Base-by-base conservation (phyloP, 352 stramenopile species). In the Saprolegnia diclina region DNA sequence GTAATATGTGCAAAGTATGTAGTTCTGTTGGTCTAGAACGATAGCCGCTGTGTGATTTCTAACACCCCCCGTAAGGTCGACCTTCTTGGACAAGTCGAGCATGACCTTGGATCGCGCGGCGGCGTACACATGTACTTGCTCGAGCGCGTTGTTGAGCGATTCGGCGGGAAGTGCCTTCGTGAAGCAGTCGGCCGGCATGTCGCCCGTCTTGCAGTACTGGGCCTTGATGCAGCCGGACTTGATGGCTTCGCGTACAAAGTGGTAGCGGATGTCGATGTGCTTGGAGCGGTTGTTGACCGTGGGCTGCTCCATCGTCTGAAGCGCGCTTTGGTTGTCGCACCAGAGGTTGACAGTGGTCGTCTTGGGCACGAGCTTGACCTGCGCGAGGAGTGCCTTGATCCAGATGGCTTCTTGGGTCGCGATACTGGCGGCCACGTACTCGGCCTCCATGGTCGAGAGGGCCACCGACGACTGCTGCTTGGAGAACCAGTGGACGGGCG, bases 191-290 rank as follows among this genome's bases (percentile, higher is more conserved):
- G 71, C 69, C 14, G 59, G 38, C 14, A 65, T 74, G 13, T 52
- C 19, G 22, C 21, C 0, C 0, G 68, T 74, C 75, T 74, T 29
- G 75, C 77, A 64, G 67, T 76, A 68, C 69, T 76, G 71, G 72
- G 68, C 71, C 77, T 83, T 48, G 54, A 74, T 72, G 16, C 68
- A 40, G 40, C 67, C 61, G 35, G 59, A 46, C 19, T 78, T 74
- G 45, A 76, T 42, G 62, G 73, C 71, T 29, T 76, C 73, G 38
- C 67, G 67, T 40, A 76, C 72, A 61, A 68, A 59, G 35, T 76
- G 67, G 44, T 75, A 73, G 9, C 53, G 72, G 65, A 56, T 71
- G 46, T 76, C 73, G 46, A 78, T 78, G 62, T 79, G 67, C 63
- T 79, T 79, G 22, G 71, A 68, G 38, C 71, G 66, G 52, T 59